Conservation (phyloP, 2,329 filamentous ascomycete genomes). For the Pseudogymnoascus sp. region DNA sequence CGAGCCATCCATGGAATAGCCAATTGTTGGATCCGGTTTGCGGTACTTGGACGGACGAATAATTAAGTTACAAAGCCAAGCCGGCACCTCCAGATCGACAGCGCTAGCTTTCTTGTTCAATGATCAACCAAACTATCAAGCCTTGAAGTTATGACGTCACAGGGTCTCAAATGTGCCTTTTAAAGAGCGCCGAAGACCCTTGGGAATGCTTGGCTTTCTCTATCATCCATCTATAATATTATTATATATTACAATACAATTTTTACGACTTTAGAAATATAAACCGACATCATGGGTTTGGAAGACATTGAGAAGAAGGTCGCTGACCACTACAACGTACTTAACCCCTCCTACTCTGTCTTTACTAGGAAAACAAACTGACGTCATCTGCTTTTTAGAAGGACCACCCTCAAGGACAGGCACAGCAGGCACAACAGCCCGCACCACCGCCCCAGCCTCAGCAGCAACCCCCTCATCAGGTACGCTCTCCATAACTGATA, state of each 20-base stretch:
- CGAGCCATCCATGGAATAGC: neutral
- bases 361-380: neutral
- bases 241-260: neutral
- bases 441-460: neutral
- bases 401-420: neutral
- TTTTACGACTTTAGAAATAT: neutral
- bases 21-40: neutral
- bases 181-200: neutral
- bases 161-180: neutral
- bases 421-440: neutral
- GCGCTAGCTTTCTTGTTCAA: neutral
- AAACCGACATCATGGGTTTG: neutral
- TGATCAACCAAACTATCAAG: neutral
- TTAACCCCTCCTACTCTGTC: neutral
- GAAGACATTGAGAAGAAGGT: neutral
- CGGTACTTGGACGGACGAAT: neutral
- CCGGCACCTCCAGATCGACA: neutral
- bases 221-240: neutral
- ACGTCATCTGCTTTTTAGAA: neutral
- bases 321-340: neutral
- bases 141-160: neutral
- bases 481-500: neutral
- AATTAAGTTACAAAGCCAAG: neutral
- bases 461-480: neutral
- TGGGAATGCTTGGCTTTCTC: neutral